These are phyloP conservation scores for Nitzschia sp. DNA, from an alignment of 108 stramenopile genomes.

Conservation along the genomic window DNA sequence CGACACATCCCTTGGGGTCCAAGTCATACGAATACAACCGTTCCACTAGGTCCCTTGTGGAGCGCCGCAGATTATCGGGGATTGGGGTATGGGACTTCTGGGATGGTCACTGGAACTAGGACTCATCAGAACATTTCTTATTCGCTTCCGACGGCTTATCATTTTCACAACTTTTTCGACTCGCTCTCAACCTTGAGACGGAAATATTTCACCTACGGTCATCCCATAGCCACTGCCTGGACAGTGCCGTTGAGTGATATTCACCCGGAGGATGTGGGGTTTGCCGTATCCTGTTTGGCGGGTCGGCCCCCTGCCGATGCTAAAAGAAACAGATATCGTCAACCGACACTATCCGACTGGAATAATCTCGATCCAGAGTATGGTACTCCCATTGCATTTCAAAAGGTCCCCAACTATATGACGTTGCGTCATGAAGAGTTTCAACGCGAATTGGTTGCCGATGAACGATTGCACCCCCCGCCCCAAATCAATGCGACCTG, in stretches of 20 bases:
- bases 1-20: too few relatives aligned
- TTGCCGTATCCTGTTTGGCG: not conserved
- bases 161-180: slow-evolving; percentile 64
- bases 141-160: slow-evolving; percentile 39
- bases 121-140: too few relatives aligned
- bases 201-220: slow-evolving; percentile 56
- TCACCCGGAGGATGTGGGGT: not conserved
- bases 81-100: slow-evolving; percentile 4
- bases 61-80: slow-evolving; percentile 26
- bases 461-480: not conserved
- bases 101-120: too few relatives aligned
- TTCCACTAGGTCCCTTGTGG: slow-evolving; percentile 19
- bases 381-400: not conserved
- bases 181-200: slow-evolving; percentile 21
- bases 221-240: slow-evolving; percentile 10
- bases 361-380: not conserved
- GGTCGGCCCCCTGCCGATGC: not conserved
- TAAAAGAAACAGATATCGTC: not conserved
- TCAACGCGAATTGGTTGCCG: not conserved
- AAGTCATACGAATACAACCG: too few relatives aligned
- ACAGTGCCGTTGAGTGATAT: not conserved
- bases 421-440: not conserved
- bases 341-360: not conserved
- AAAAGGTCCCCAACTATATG: not conserved
- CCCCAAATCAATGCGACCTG: too few relatives aligned